Conservation (phyloP, 2,329 filamentous ascomycete genomes). For the Pyrenophora teres region DNA sequence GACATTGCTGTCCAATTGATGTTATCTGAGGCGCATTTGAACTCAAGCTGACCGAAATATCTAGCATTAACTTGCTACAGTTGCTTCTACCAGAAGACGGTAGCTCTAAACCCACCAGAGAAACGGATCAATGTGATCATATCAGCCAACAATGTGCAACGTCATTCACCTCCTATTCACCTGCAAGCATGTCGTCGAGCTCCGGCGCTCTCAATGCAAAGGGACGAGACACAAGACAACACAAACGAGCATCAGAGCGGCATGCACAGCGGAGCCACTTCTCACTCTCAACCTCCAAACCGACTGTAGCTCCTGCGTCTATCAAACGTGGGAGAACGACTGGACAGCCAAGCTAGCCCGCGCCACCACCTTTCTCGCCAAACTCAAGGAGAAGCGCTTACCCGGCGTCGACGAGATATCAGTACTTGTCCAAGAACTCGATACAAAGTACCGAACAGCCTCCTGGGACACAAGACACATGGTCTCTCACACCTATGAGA, state of each 20-base stretch:
- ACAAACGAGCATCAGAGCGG: conserved; percentile 16
- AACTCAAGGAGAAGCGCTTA: conserved; percentile 4
- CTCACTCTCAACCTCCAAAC: conserved; percentile 23
- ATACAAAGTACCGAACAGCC: conserved; percentile 7
- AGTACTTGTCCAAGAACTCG: conserved; percentile 17
- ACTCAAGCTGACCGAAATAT: no score
- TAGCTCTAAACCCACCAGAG: no score
- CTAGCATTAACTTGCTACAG: no score
- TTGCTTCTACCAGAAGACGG: no score
- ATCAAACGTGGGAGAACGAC: conserved; percentile 16
- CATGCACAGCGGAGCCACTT: conserved; percentile 34
- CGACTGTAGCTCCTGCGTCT: conserved; percentile 31
- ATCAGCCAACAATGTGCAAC: conserved; percentile 45
- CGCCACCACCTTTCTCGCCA: conserved; percentile 18
- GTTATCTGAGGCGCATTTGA: no score
- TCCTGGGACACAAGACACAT: conserved; percentile 20
- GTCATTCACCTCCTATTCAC: conserved; percentile 36
- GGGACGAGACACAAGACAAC: conserved; percentile 38
- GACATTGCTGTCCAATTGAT: no score
- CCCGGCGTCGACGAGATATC: conserved; percentile 11
- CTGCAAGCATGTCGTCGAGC: conserved; percentile 37
- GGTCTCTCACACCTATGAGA: conserved; percentile 13
- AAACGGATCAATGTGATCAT: not conserved
- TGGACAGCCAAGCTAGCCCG: conserved; percentile 23
- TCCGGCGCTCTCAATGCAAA: conserved; percentile 40